Percentiles rank a stretch among this genome's conserved stretches.
phyloP scores from a whole-genome alignment of 1,284 basidiomycete genomes.

The Thelephora terrestris region DNA sequence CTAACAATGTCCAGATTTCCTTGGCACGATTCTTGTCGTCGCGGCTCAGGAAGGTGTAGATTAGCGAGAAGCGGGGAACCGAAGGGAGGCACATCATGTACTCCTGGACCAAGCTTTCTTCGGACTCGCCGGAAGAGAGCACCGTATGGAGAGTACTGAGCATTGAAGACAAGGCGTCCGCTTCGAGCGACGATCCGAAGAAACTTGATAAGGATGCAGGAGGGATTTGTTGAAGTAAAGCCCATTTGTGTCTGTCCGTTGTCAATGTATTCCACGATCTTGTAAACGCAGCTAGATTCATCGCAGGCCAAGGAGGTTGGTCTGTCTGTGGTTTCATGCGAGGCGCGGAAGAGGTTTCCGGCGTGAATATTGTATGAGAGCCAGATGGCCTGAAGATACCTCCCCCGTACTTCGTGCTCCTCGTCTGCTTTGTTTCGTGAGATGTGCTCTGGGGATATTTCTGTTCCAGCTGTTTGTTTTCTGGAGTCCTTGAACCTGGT shows the following conservation, averaged over 20 bases:
- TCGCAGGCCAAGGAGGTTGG: slow-evolving; percentile 19
- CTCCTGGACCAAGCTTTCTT: slow-evolving; percentile 22
- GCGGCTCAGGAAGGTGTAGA: slow-evolving; percentile 49
- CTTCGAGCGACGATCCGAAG: slow-evolving; percentile 58
- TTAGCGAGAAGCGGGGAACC: slow-evolving; percentile 51
- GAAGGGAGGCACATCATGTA: slow-evolving; percentile 42
- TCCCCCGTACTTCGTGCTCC: slow-evolving; percentile 27
- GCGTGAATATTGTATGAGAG: slow-evolving; percentile 15
- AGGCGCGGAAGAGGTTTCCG: not conserved
- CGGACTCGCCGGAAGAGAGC: slow-evolving; percentile 10
- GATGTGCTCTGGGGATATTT: slow-evolving; percentile 28
- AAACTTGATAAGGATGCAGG: slow-evolving; percentile 43
- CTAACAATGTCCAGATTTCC: slow-evolving; percentile 17
- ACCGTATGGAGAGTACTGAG: slow-evolving; percentile 39
- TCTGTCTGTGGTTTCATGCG: slow-evolving; percentile 6
- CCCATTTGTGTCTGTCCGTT: slow-evolving; percentile 35
- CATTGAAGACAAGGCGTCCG: slow-evolving; percentile 45
- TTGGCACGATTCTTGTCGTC: slow-evolving; percentile 32
- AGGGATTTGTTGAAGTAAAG: slow-evolving; percentile 39
- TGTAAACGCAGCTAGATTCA: slow-evolving; percentile 49
- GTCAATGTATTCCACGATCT: slow-evolving; percentile 37
- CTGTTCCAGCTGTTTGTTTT: slow-evolving; percentile 3
- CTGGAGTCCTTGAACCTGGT: no score
- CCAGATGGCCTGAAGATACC: slow-evolving; percentile 22
- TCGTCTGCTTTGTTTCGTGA: slow-evolving; percentile 42